Evolutionary conservation across 1,139 yeast species (phyloP), one percentile per base, ranked within the genome.

Genomic region (Hanseniaspora sp.): DNA sequence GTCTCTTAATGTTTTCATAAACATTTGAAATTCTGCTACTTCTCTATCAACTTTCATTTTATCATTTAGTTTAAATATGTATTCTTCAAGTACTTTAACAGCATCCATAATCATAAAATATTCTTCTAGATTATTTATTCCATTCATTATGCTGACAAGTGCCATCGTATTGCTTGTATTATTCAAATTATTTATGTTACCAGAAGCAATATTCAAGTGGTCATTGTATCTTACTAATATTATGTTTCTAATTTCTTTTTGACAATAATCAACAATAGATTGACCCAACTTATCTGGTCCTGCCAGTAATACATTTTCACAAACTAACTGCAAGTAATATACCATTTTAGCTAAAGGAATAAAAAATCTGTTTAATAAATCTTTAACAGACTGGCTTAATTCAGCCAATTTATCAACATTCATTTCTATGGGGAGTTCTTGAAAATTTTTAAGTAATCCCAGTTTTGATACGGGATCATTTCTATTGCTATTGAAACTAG

Each of bases 1-100:
- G 13, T 62, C 63, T 52, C 58, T 62, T 46, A 72, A 57, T 52
- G 67, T 69, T 45, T 62, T 61, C 58, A 65, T 60, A 41, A 67
- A 62, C 57, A 64, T 63, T 28, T 64, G 59, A 45, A 66, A 63
- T 44, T 66, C 66, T 17, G 61, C 63, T 56, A 63, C 62, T 41
- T 60, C 62, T 11, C 61, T 58, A 54, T 67, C 66, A 56, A 64
- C 61, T 11, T 59, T 59, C 18, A 59, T 55, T 52, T 69, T 60
- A 31, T 56, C 46, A 18, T 56, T 58, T 57, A 61, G 62, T 42
- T 62, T 66, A 17, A 57, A 56, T 15, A 60, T 58, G 38, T 66
- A 60, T 31, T 59, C 58, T 37, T 58, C 58, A 17, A 58, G 60
- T 30, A 67, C 48, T 13, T 45, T 51, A 7, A 39, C 45, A 3